phyloP scores from a whole-genome alignment of 768 basidiomycete genomes.

The Trametes maxima region DNA sequence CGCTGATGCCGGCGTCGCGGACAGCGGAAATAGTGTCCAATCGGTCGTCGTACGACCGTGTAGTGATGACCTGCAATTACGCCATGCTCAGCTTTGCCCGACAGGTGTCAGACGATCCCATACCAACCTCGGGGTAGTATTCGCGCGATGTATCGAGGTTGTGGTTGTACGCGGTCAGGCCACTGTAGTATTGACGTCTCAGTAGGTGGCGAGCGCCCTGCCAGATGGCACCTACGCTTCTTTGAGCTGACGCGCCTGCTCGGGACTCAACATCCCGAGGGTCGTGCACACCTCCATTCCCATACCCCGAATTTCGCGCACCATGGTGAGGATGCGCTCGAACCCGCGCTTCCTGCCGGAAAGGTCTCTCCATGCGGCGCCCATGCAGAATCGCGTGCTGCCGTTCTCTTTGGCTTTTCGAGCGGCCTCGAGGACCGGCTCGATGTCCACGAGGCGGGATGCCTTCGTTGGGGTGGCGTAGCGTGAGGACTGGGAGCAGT shows the following conservation, averaged over 20 bases:
- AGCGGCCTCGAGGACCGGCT: slow-evolving; percentile 91
- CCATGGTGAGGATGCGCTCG: slow-evolving; percentile 91
- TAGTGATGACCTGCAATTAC: slow-evolving; percentile 81
- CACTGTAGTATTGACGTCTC: slow-evolving; percentile 46
- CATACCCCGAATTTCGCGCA: slow-evolving; percentile 87
- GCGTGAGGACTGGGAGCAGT: slow-evolving; percentile 97
- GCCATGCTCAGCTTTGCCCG: slow-evolving; percentile 1
- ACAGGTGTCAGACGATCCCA: slow-evolving; percentile 3
- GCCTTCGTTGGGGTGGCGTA: slow-evolving; percentile 90
- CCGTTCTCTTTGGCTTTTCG: slow-evolving; percentile 95
- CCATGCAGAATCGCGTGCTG: slow-evolving; percentile 98
- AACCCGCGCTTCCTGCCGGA: slow-evolving; percentile 92
- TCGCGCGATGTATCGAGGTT: slow-evolving; percentile 98
- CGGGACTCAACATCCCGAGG: slow-evolving; percentile 93
- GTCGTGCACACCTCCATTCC: slow-evolving; percentile 99
- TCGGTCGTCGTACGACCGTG: slow-evolving; percentile 92
- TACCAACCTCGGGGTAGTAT: slow-evolving; percentile 85
- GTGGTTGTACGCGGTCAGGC: slow-evolving; percentile 97
- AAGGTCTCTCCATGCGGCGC: slow-evolving; percentile 96
- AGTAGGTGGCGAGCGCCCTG: slow-evolving; percentile 1
- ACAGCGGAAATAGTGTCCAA: slow-evolving; percentile 88
- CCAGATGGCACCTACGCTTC: slow-evolving; percentile 66
- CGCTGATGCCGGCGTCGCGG: slow-evolving; percentile 93
- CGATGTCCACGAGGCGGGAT: slow-evolving; percentile 82
- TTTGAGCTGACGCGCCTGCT: slow-evolving; percentile 90